Base-by-base conservation (phyloP, 495 filamentous ascomycete species). In the Penicillium cinerascens region DNA sequence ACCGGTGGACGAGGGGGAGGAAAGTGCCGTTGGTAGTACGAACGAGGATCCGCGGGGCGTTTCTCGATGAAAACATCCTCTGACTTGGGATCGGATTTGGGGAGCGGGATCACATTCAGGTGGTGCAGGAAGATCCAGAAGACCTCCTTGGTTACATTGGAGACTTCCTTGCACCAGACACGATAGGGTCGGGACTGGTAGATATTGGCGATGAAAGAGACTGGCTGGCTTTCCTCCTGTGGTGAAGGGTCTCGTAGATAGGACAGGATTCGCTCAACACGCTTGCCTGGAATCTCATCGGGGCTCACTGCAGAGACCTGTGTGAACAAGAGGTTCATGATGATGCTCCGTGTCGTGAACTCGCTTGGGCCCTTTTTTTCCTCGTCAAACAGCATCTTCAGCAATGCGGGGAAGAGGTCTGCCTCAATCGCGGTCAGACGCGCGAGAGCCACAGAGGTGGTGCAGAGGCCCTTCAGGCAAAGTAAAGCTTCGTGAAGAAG, bases 101-200 rank as follows among this genome's bases (percentile, higher is more conserved):
- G 61, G 36, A 72, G 63, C 3, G 89, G 82, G 45, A 98, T 81
- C 52, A 97, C 85, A 58, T 97, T 97, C 43, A 92, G 73, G 51
- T 92, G 85, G 65, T 98, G 93, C 48, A 97, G 77, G 72, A 97
- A 98, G 63, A 98, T 98, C 93, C 93, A 98, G 68, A 98, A 98
- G 23, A 97, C 93, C 67, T 98, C 93, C 69, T 97, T 97, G 29
- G 90, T 96, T 40, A 97, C 91, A 57, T 87, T 89, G 44, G 82
- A 83, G 16, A 92, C 83, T 66, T 98, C 93, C 68, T 90, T 92
- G 73, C 85, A 88, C 93, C 93, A 98, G 11, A 95, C 83, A 10
- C 87, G 85, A 63, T 96, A 98, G 0, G 93, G 93, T 0, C 93
- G 82, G 25, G 89, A 82, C 29, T 87, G 85, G 57, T 88, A 87